Conservation (phyloP, 768 basidiomycete genomes). For the Rhodotorula taiwanensis region DNA sequence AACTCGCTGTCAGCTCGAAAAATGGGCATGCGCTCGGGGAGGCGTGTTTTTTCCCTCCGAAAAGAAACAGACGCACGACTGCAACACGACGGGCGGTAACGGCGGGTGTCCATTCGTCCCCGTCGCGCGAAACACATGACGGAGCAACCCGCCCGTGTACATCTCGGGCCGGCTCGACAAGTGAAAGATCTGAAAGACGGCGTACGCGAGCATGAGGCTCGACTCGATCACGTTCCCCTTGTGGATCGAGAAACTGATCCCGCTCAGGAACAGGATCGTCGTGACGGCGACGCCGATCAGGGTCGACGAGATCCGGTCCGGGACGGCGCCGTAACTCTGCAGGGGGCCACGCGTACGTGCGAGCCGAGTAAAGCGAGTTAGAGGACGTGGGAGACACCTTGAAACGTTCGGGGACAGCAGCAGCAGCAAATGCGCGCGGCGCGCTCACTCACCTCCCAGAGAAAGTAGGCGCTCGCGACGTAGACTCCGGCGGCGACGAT, state of each 20-base stretch:
- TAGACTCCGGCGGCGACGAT: conserved; percentile 30
- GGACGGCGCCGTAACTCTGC: conserved; percentile 38
- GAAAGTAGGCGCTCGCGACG: conserved; percentile 35
- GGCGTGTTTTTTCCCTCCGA: no score
- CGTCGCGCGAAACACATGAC: conserved; percentile 26
- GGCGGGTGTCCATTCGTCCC: conserved; percentile 35
- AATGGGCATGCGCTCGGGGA: not conserved
- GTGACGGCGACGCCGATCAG: conserved; percentile 41
- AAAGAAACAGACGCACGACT: conserved; percentile 20
- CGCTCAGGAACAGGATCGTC: conserved; percentile 38
- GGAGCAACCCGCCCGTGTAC: conserved; percentile 33
- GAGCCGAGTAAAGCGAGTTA: no score
- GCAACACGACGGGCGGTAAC: conserved; percentile 33
- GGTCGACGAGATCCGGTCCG: conserved; percentile 36
- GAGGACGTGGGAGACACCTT: not conserved
- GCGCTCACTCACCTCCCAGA: conserved; percentile 33
- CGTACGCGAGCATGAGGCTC: conserved; percentile 39
- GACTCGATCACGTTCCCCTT: conserved; percentile 42
- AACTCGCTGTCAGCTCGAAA: not conserved
- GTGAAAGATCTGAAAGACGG: conserved; percentile 41
- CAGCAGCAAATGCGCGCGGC: no score
- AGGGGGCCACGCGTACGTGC: no score
- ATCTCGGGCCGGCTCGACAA: conserved; percentile 34
- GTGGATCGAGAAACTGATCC: conserved; percentile 37
- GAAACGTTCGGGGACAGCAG: not conserved